Conservation (phyloP, 306 rosid genomes). For the Vigna radiata region DNA sequence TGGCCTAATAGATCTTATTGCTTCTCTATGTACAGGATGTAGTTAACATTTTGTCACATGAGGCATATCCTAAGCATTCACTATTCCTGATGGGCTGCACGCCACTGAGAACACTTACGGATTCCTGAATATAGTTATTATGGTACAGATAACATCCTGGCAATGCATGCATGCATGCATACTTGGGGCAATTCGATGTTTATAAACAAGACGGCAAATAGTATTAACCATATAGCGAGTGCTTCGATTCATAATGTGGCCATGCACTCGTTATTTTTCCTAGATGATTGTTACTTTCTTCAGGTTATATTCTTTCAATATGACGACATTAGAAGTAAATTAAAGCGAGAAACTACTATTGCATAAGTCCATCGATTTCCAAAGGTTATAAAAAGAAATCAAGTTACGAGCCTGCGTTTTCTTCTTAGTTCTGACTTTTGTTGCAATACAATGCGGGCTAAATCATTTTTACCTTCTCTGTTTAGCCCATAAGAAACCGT, state of each 20-base stretch:
- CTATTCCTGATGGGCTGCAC: not conserved
- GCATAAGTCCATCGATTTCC: not conserved
- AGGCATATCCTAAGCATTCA: slow-evolving; percentile 26
- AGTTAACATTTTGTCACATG: slow-evolving; percentile 27
- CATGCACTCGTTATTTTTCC: not conserved
- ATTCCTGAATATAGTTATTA: slow-evolving; percentile 5
- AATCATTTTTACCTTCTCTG: slow-evolving; percentile 79
- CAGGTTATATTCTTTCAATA: not conserved
- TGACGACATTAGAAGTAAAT: not conserved
- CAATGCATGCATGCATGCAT: slow-evolving; percentile 7
- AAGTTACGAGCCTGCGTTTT: slow-evolving; percentile 64
- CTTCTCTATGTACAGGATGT: not conserved
- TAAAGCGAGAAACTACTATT: not conserved
- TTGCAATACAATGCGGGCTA: slow-evolving; percentile 68
- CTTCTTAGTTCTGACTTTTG: slow-evolving; percentile 62
- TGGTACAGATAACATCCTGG: slow-evolving; percentile 7
- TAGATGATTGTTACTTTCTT: not conserved
- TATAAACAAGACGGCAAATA: not conserved
- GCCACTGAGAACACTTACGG: slow-evolving; percentile 9
- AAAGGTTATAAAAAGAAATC: slow-evolving; percentile 15
- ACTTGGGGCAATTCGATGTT: slow-evolving; percentile 16
- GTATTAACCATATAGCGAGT: not conserved
- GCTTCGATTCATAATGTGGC: not conserved
- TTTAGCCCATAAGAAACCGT: slow-evolving; percentile 78
- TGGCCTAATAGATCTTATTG: no score